Evolutionary conservation across 257 asterid genomes (phyloP), one percentile per base, ranked within the genome.

Genomic region (Salvia hispanica): DNA sequence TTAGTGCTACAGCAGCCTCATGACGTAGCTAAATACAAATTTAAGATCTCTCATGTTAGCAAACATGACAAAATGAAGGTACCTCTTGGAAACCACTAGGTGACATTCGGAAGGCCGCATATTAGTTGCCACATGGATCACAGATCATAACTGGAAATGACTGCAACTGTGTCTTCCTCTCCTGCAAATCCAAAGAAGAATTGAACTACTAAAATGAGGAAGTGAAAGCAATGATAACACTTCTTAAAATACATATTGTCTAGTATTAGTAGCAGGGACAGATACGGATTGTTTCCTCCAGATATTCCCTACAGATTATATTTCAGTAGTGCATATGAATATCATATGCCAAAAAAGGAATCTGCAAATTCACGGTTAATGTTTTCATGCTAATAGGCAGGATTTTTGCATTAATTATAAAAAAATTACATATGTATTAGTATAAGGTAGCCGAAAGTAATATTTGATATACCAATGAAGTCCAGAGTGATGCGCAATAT

Each of bases 11-110:
- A 63, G 80, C 67, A 69, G 97, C 95, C 79, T 85, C 99, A 28
- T 80, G 74, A 0, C 89, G 90, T 59, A 94, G 85, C 99, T 94
- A 82, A 75, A 75, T 43, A 70, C 64, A 77, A 55, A 50, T 55
- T 63, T 14, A 0, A 55, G 10, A 62, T 28, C 15, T 48, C 50
- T 34, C 16, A 48, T 57, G 73, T 75, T 58, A n/a, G 75, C 66
- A 68, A 58, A 50, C 47, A 55, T 25, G 56, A 53, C 31, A 64
- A 18, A 53, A 43, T 67, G 28, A 47, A 10, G 33, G 55, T 56
- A 94, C 99, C 97, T 91, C 99, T 73, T 84, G 87, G 72, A 88
- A 84, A 72, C 95, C 97, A 84, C 85, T 85, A 21, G 77, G 68
- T 55, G 99, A 84, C 89, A 94, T 74, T 64, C 95, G 92, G 61